These are phyloP conservation scores for Coprinellus micaceus DNA, from an alignment of 768 basidiomycete species.

Conservation along the genomic window DNA sequence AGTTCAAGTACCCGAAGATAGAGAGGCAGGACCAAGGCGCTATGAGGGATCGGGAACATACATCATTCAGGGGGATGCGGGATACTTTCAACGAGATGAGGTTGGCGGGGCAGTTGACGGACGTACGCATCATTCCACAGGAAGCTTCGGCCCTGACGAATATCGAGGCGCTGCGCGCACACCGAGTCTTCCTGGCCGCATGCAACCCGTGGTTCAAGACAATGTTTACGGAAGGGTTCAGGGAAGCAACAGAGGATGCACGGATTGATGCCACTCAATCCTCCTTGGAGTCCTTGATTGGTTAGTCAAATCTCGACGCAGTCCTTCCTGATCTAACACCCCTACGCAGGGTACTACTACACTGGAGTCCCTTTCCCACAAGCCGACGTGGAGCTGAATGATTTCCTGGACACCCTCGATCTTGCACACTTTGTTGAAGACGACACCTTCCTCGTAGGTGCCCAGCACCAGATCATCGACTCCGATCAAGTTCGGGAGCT, in stretches of 20 bases:
- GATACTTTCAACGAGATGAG: conserved; percentile 33
- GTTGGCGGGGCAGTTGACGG: conserved; percentile 26
- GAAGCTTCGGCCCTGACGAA: too few relatives aligned
- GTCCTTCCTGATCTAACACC: too few relatives aligned
- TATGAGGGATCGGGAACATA: conserved; percentile 6
- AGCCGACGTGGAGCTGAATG: background rate
- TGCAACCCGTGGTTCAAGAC: conserved; percentile 29
- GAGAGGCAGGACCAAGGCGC: background rate
- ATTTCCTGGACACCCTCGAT: background rate
- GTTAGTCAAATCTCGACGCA: background rate
- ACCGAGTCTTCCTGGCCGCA: conserved; percentile 36
- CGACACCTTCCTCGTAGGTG: too few relatives aligned
- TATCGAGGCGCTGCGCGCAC: too few relatives aligned
- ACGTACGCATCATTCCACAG: conserved; percentile 31
- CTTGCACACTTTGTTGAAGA: background rate
- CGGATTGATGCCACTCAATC: background rate
- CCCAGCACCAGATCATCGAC: too few relatives aligned
- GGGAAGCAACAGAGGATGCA: conserved; percentile 12
- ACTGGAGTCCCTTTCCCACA: background rate
- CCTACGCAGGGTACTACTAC: background rate
- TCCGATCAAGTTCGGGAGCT: too few relatives aligned
- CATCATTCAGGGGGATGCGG: conserved; percentile 20
- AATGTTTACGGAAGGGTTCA: conserved; percentile 24
- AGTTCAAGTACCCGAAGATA: conserved; percentile 20
- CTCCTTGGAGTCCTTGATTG: background rate